phyloP scores from a whole-genome alignment of 1,139 yeast species.

The Taiozyma sp. region DNA sequence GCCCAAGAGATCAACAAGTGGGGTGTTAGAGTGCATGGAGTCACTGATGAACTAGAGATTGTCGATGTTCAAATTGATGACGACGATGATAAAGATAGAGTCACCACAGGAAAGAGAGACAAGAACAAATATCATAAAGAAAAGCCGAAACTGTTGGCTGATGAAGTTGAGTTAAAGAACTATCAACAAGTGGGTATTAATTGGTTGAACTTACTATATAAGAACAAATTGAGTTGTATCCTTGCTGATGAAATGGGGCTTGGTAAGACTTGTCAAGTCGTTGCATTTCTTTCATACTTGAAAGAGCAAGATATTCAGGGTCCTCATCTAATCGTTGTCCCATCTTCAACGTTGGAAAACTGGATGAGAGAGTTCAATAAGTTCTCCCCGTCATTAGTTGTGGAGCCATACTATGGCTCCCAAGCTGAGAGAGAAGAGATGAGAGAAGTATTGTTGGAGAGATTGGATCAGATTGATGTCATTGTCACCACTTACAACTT shows the following conservation, averaged over 20 bases:
- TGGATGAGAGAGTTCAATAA: constrained; percentile 94
- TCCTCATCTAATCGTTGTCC: constrained; percentile 86
- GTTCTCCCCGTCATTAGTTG: constrained; percentile 76
- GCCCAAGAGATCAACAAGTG: constrained; percentile 72
- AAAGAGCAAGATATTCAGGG: constrained; percentile 58
- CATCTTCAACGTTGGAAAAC: constrained; percentile 93
- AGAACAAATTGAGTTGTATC: constrained; percentile 79
- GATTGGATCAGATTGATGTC: constrained; percentile 72
- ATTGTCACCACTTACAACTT: constrained; percentile 90
- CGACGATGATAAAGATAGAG: constrained; percentile 29
- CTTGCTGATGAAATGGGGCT: constrained; percentile 98
- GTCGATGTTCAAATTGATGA: constrained; percentile 41
- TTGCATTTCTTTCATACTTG: constrained; percentile 84
- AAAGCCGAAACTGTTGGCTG: constrained; percentile 65
- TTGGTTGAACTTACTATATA: constrained; percentile 83
- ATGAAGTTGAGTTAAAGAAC: constrained; percentile 65
- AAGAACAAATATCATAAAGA: constrained; percentile 53
- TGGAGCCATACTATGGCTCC: constrained; percentile 92
- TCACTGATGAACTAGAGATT: constrained; percentile 52
- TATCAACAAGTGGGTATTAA: constrained; percentile 95
- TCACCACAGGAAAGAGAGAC: constrained; percentile 18
- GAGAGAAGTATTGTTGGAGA: constrained; percentile 56
- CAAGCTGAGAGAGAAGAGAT: constrained; percentile 81
- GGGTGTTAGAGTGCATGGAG: constrained; percentile 76
- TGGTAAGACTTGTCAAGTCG: constrained; percentile 95